Percentiles rank a stretch among this genome's conserved stretches.
These are phyloP conservation scores for Fraxinus ornus DNA, from an alignment of 305 asterid species.

Conservation along the genomic window DNA sequence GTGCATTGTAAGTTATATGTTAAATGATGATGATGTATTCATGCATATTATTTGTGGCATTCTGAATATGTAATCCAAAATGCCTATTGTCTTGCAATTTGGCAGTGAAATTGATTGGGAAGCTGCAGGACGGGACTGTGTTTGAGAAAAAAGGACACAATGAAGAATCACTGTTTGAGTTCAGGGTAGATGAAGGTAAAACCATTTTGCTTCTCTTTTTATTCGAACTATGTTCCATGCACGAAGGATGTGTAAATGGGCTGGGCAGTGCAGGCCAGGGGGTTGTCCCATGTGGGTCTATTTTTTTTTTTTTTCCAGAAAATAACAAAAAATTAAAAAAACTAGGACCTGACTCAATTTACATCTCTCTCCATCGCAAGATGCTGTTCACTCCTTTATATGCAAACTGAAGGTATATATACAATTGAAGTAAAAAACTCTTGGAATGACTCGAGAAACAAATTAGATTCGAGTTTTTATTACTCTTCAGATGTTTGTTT, in stretches of 20 bases:
- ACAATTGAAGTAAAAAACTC: neutral
- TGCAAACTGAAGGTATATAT: neutral
- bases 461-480: neutral
- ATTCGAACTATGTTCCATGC: neutral
- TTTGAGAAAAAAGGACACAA: slow-evolving; percentile 59
- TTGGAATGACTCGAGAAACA: neutral
- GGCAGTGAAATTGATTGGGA: slow-evolving; percentile 79
- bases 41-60: neutral
- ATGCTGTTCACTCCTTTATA: neutral
- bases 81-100: neutral
- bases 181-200: slow-evolving; percentile 79
- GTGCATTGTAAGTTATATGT: slow-evolving; percentile 49
- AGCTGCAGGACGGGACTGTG: slow-evolving; percentile 72
- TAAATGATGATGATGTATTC: neutral
- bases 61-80: neutral
- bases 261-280: neutral
- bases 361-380: neutral
- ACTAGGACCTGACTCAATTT: neutral
- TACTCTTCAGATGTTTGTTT: neutral
- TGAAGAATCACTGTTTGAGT: slow-evolving; percentile 65
- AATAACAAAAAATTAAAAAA: neutral
- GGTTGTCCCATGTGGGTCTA: neutral
- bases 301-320: neutral
- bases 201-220: neutral
- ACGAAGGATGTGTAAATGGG: neutral